phyloP scores from a whole-genome alignment of 108 stramenopile species.

The Cyclotella cryptica region DNA sequence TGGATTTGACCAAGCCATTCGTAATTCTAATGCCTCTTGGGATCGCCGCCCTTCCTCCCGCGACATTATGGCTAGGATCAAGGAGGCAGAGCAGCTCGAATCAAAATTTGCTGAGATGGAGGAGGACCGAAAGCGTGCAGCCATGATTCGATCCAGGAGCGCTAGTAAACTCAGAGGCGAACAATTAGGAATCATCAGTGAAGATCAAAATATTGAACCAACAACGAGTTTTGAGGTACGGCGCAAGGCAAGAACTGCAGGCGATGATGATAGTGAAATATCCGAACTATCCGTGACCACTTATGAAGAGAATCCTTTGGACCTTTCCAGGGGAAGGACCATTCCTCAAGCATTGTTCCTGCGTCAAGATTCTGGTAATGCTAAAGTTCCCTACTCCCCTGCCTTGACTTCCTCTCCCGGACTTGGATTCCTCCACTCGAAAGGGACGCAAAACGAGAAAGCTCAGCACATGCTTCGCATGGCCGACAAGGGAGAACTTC shows the following conservation, averaged over 20 bases:
- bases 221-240: conserved; percentile 18
- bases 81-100: conserved; percentile 42
- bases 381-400: conserved; percentile 24
- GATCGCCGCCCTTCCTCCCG: conserved; percentile 49
- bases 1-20: conserved; percentile 43
- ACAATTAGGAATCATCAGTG: conserved; percentile 10
- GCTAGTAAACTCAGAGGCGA: not conserved
- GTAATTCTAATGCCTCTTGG: conserved; percentile 52
- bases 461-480: conserved; percentile 24
- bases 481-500: conserved; percentile 31
- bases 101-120: conserved; percentile 23
- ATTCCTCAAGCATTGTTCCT: conserved; percentile 40
- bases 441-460: conserved; percentile 9
- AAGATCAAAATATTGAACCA: conserved; percentile 8
- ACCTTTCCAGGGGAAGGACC: conserved; percentile 22
- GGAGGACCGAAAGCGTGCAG: conserved; percentile 10
- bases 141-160: conserved; percentile 2
- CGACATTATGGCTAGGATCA: conserved; percentile 53
- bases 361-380: conserved; percentile 15
- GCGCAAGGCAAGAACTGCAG: conserved; percentile 10
- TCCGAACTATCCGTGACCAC: conserved; percentile 51
- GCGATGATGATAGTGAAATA: conserved; percentile 40
- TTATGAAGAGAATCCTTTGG: conserved; percentile 35
- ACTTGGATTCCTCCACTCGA: conserved; percentile 18
- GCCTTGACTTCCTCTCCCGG: conserved; percentile 24